Conservation (phyloP, 2,329 filamentous ascomycete species). For the Coniochaeta sp. region DNA sequence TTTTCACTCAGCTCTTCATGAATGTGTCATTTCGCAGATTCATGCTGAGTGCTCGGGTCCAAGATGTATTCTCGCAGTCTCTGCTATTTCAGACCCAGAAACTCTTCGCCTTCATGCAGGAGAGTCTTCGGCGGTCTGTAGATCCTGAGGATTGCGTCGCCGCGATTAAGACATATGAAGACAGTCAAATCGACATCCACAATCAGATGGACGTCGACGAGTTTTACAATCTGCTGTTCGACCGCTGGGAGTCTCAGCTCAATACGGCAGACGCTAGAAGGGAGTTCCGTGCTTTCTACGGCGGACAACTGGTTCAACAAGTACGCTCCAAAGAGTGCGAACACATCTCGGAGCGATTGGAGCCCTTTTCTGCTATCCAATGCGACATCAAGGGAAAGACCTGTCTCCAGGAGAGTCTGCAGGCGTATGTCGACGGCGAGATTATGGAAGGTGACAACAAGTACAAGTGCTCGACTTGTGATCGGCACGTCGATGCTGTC, state of each 20-base stretch:
- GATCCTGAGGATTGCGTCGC: slow-evolving; percentile 67
- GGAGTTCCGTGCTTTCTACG: slow-evolving; percentile 75
- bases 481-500: slow-evolving; percentile 83
- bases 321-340: slow-evolving; percentile 91
- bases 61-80: slow-evolving; percentile 46
- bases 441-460: slow-evolving; percentile 98
- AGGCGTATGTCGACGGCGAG: slow-evolving; percentile 94
- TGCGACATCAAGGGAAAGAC: slow-evolving; percentile 93
- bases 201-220: slow-evolving; percentile 98
- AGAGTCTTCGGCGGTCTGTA: slow-evolving; percentile 64
- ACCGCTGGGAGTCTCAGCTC: slow-evolving; percentile 82
- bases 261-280: slow-evolving; percentile 59
- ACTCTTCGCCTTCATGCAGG: slow-evolving; percentile 81
- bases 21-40: slow-evolving; percentile 82
- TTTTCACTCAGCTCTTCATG: slow-evolving; percentile 94
- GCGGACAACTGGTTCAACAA: slow-evolving; percentile 86
- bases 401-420: slow-evolving; percentile 75
- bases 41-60: slow-evolving; percentile 59
- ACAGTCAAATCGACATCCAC: slow-evolving; percentile 73
- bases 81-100: slow-evolving; percentile 72
- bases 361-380: slow-evolving; percentile 90
- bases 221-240: slow-evolving; percentile 91
- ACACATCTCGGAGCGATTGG: slow-evolving; percentile 84
- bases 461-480: slow-evolving; percentile 91
- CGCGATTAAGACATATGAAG: slow-evolving; percentile 76